Base-by-base conservation (phyloP, 164 flowering plant species). In the Vitis amurensis region DNA sequence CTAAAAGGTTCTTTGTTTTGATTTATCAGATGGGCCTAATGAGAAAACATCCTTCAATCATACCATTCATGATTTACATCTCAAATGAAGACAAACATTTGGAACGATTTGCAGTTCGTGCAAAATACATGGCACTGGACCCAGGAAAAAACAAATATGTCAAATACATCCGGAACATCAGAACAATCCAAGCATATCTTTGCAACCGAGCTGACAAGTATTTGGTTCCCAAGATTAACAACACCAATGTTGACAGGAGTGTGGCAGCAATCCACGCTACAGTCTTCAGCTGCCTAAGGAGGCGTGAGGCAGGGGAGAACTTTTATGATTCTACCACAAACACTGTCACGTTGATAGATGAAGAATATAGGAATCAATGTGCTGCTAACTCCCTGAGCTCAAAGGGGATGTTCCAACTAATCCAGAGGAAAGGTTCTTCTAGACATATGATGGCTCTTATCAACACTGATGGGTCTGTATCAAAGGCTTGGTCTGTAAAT, bases 191-290 rank as follows among this genome's bases (percentile, higher is more conserved):
- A 66, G 96, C 89, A 19, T 92, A 90, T 74, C 87, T 92, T 2
- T 88, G 92, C 76, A 86, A 89, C 56, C 74, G 94, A 61, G 97
- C 97, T 64, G 97, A 92, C 78, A 92, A 92, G 79, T 94, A 90
- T 84, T 82, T 89, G 50, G 94, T 92, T 51, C 97, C 97, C 29
- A 92, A 92, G 73, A 84, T 92, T 74, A 90, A 92, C 72, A 92
- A 92, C 59, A 92, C 96, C 16, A 91, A 92, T 74, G 96, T 92
- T 61, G 97, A 92, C 75, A 88, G 80, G 70, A 92, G 97, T 73
- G 97, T 92, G 52, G 96, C 97, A 17, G 90, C 97, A 37, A 92
- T 92, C 68, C 98, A 92, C 78, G 96, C 98, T 15, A 92, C 98
- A 13, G 93, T 92, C 17, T 92, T 92, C 75, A 86, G 94, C 64